Evolutionary conservation across 2,329 filamentous ascomycete genomes (phyloP).

Genomic region (Aureobasidium sp.): DNA sequence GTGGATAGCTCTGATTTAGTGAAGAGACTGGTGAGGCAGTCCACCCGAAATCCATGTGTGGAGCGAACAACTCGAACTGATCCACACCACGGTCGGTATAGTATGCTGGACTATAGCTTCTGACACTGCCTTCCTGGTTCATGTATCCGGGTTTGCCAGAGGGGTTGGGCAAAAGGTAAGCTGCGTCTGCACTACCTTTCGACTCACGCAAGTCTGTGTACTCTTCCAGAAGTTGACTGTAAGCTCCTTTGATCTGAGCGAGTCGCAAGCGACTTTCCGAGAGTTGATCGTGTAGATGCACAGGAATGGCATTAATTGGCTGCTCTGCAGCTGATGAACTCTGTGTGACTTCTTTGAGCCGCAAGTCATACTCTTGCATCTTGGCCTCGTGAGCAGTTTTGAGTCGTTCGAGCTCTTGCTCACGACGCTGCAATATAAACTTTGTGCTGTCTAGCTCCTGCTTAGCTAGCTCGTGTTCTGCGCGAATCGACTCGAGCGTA

Average conservation of each 20-base stretch:
- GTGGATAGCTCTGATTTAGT: conserved; percentile 9
- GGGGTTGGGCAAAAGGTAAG: neutral
- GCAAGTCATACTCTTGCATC: conserved; percentile 40
- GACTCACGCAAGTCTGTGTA: conserved; percentile 40
- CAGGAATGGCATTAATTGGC: neutral
- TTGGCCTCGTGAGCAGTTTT: conserved; percentile 43
- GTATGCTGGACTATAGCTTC: neutral
- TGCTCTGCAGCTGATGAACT: neutral
- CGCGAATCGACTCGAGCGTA: conserved; percentile 50
- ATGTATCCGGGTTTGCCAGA: neutral
- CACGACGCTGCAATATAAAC: conserved; percentile 43
- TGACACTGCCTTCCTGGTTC: conserved; percentile 7
- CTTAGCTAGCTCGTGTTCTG: conserved; percentile 51
- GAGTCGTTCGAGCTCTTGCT: conserved; percentile 44
- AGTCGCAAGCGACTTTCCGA: conserved; percentile 43
- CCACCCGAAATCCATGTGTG: conserved; percentile 19
- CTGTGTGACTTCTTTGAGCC: conserved; percentile 11
- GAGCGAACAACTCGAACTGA: conserved; percentile 9
- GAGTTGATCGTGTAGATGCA: conserved; percentile 1
- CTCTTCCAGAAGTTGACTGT: conserved; percentile 44
- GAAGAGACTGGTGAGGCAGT: conserved; percentile 16
- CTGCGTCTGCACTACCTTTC: conserved; percentile 16
- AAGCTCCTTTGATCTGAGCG: conserved; percentile 44
- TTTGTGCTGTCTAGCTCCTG: conserved; percentile 54
- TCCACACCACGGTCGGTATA: conserved; percentile 10